Evolutionary conservation across 495 filamentous ascomycete species (phyloP).

Genomic region (Talaromyces proteolyticus): DNA sequence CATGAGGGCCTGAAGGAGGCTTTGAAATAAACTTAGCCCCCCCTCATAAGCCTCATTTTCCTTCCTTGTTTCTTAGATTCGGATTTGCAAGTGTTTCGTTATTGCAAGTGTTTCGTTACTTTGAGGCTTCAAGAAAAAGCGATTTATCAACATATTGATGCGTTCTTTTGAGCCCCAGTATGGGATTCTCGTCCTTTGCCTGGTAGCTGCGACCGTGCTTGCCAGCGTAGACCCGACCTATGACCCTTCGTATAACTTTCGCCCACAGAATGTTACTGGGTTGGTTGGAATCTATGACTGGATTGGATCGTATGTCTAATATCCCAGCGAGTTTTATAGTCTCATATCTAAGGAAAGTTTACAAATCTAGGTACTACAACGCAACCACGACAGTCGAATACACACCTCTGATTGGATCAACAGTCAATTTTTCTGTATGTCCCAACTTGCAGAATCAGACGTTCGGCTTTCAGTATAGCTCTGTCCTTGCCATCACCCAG

Average conservation of each 20-base stretch:
- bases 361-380: constrained; percentile 13
- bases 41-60: no score
- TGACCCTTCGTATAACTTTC: constrained; percentile 7
- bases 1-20: no score
- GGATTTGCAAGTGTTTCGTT: no score
- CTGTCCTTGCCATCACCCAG: constrained; percentile 11
- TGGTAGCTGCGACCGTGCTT: neutral
- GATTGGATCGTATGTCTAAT: constrained; percentile 14
- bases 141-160: no score
- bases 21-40: no score
- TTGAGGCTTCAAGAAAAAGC: no score
- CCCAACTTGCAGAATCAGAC: neutral
- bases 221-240: neutral
- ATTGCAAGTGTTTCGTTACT: no score
- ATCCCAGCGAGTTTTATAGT: neutral
- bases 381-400: constrained; percentile 9
- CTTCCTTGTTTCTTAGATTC: no score
- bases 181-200: neutral
- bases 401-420: constrained; percentile 4
- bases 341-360: neutral
- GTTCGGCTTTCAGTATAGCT: neutral
- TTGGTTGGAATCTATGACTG: constrained; percentile 10
- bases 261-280: constrained; percentile 11
- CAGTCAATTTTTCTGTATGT: neutral
- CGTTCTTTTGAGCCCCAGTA: no score